Conservation (phyloP, 2,329 filamentous ascomycete genomes). For the Hymenoscyphus fructigenus region DNA sequence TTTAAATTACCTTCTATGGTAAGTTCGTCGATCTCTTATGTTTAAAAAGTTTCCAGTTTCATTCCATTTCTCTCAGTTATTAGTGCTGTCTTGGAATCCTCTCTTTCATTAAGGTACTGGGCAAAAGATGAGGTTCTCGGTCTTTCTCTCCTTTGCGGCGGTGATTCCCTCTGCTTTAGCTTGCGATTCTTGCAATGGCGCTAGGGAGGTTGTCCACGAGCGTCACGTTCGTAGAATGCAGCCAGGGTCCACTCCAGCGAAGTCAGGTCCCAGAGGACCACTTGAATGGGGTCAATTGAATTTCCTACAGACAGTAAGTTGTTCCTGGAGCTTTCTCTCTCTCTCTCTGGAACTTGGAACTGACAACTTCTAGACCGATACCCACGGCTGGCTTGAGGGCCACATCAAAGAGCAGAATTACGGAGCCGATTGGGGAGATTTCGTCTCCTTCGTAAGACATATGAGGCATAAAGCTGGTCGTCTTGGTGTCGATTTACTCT, state of each 20-base stretch:
- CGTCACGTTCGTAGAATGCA: constrained; percentile 50
- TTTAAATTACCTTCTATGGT: neutral
- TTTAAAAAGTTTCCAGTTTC: neutral
- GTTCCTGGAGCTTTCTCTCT: neutral
- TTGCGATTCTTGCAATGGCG: constrained; percentile 45
- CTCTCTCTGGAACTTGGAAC: neutral
- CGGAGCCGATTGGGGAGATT: constrained; percentile 95
- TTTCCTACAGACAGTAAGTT: constrained; percentile 2
- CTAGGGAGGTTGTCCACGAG: constrained; percentile 44
- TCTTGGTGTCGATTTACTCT: constrained; percentile 73
- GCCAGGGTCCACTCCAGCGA: constrained; percentile 44
- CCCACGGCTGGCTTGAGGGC: constrained; percentile 78
- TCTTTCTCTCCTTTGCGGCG: constrained; percentile 18
- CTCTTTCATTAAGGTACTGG: neutral
- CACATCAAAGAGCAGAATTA: constrained; percentile 89
- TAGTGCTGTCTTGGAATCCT: neutral
- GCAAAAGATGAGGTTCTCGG: constrained; percentile 15
- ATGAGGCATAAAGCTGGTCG: constrained; percentile 75
- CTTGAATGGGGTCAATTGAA: constrained; percentile 31
- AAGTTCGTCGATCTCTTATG: neutral
- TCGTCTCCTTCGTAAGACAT: constrained; percentile 84
- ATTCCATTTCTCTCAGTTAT: neutral
- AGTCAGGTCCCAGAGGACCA: constrained; percentile 42
- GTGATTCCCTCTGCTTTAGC: constrained; percentile 32
- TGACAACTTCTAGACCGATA: constrained; percentile 9